Conservation (phyloP, 2,329 filamentous ascomycete species). For the Meredithiella fracta region DNA sequence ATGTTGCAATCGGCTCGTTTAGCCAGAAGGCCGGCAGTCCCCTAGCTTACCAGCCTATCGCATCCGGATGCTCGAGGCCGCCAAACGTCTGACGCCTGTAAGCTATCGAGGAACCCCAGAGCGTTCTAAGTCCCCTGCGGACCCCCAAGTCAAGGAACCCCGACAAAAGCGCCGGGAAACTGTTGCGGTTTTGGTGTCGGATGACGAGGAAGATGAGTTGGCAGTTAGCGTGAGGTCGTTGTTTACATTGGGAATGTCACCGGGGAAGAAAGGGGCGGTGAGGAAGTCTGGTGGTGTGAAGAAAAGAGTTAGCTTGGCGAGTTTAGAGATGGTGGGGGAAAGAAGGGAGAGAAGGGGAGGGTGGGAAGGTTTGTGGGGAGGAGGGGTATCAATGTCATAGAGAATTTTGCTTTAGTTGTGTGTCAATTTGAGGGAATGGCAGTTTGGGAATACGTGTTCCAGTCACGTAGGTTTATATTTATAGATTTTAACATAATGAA, state of each 20-base stretch:
- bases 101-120: slow-evolving; percentile 16
- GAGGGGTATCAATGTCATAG: slow-evolving; percentile 38
- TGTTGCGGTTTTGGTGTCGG: too few relatives aligned
- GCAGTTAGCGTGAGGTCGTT: slow-evolving; percentile 20
- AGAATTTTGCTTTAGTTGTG: slow-evolving; percentile 44
- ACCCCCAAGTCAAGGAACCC: too few relatives aligned
- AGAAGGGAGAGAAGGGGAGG: background rate
- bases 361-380: slow-evolving; percentile 31
- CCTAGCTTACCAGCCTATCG: background rate
- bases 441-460: background rate
- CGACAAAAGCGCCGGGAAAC: too few relatives aligned
- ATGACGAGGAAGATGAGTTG: slow-evolving; percentile 23
- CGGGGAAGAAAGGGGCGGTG: background rate
- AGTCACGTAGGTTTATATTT: background rate
- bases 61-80: background rate
- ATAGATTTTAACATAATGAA: background rate
- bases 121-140: background rate
- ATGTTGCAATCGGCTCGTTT: background rate
- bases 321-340: background rate
- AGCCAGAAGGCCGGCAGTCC: background rate
- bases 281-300: background rate
- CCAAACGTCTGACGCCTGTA: background rate
- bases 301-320: slow-evolving; percentile 7
- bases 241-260: background rate
- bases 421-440: slow-evolving; percentile 18